Conservation (phyloP, 768 basidiomycete genomes). For the Phanerochaete sordida region DNA sequence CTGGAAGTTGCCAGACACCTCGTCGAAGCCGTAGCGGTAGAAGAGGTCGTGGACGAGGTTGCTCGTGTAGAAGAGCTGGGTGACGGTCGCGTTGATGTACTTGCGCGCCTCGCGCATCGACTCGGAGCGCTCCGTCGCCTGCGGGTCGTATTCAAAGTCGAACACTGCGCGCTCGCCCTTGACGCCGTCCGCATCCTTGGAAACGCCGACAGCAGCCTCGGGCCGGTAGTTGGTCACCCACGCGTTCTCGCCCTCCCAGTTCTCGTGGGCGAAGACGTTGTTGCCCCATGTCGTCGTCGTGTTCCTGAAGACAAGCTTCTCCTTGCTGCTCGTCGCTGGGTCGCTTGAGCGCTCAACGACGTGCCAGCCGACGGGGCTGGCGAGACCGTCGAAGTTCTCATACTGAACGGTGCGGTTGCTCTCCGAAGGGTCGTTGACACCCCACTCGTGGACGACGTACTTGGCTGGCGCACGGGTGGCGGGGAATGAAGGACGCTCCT, state of each 20-base stretch:
- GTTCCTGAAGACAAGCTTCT: constrained; percentile 35
- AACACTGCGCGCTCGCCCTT: constrained; percentile 49
- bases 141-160: constrained; percentile 73
- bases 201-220: not conserved
- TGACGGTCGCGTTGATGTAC: constrained; percentile 83
- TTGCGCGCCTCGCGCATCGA: constrained; percentile 68
- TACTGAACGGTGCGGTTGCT: constrained; percentile 58
- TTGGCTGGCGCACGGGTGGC: constrained; percentile 26
- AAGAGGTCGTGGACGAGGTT: constrained; percentile 82
- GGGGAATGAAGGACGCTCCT: constrained; percentile 18
- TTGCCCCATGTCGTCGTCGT: constrained; percentile 86
- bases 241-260: constrained; percentile 71
- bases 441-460: constrained; percentile 78
- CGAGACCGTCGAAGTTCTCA: constrained; percentile 71
- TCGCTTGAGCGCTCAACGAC: constrained; percentile 69
- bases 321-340: constrained; percentile 38
- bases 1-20: constrained; percentile 94
- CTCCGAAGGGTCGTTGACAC: constrained; percentile 78
- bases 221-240: constrained; percentile 81
- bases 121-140: constrained; percentile 49
- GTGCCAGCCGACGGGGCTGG: constrained; percentile 94
- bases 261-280: constrained; percentile 93
- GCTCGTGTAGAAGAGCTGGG: constrained; percentile 86
- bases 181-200: constrained; percentile 32
- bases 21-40: constrained; percentile 87